These are phyloP conservation scores for Chenopodium berlandieri DNA, from an alignment of 148 eudicot species.

Conservation along the genomic window DNA sequence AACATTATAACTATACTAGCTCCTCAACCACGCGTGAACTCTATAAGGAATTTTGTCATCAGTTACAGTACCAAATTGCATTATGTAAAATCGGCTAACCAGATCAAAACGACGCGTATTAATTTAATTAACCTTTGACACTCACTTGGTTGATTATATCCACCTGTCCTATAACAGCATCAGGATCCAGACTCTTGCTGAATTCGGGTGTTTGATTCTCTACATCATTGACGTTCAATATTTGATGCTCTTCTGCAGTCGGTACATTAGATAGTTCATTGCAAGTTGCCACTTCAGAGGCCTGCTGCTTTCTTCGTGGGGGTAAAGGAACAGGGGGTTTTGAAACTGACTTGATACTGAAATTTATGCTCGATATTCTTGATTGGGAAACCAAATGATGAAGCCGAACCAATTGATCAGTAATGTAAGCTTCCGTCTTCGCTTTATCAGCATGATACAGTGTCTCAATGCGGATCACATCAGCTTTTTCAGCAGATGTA, in stretches of 20 bases:
- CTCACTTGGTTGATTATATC: slow-evolving; percentile 17
- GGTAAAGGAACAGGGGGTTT: slow-evolving; percentile 29
- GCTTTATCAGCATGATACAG: slow-evolving; percentile 79
- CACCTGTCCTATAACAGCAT: slow-evolving; percentile 8
- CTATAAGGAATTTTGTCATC: neutral
- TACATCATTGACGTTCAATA: slow-evolving; percentile 15
- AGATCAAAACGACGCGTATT: neutral
- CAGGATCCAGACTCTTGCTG: slow-evolving; percentile 27
- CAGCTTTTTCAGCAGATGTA: slow-evolving; percentile 43
- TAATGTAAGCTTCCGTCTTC: slow-evolving; percentile 67
- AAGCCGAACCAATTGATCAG: slow-evolving; percentile 75
- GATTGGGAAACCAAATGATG: slow-evolving; percentile 51
- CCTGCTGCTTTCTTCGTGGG: slow-evolving; percentile 19
- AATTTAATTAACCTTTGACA: slow-evolving; percentile 1
- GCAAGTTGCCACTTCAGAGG: slow-evolving; percentile 6
- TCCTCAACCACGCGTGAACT: neutral
- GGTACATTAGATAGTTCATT: slow-evolving; percentile 17
- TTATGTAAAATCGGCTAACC: neutral
- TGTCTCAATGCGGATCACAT: slow-evolving; percentile 65
- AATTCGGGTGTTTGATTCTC: slow-evolving; percentile 16
- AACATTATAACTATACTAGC: neutral
- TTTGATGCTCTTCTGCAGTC: slow-evolving; percentile 29
- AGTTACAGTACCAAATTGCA: slow-evolving; percentile 3
- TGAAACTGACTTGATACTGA: slow-evolving; percentile 17
- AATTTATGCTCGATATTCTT: slow-evolving; percentile 32